Evolutionary conservation across 352 stramenopile species (phyloP).

Genomic region (Globisporangium camurandrum): DNA sequence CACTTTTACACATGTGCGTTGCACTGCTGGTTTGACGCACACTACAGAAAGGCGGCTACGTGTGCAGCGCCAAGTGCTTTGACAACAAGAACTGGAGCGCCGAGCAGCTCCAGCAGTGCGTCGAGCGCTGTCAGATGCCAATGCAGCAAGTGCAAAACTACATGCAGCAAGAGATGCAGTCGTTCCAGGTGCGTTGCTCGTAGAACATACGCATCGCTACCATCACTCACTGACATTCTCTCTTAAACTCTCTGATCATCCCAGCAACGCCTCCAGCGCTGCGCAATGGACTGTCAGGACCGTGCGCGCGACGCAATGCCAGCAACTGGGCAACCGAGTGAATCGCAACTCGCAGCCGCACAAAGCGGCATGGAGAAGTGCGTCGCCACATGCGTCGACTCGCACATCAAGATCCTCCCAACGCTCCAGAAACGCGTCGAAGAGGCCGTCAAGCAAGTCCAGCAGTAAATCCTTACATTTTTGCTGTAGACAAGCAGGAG

Average conservation of each 20-base stretch:
- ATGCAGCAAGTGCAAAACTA: constrained; percentile 82
- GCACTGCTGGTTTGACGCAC: too few species aligned
- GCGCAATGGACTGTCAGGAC: constrained; percentile 85
- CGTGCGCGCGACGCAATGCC: constrained; percentile 64
- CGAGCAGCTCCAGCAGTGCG: constrained; percentile 72
- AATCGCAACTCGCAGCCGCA: constrained; percentile 51
- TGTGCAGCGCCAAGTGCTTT: constrained; percentile 84
- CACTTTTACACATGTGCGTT: too few species aligned
- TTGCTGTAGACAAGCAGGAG: too few species aligned
- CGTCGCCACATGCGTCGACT: constrained; percentile 57
- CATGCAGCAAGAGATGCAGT: constrained; percentile 78
- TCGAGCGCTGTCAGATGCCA: constrained; percentile 81
- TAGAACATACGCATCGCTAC: background rate
- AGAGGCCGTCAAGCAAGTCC: constrained; percentile 62
- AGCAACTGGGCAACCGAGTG: constrained; percentile 45
- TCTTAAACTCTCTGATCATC: too few species aligned
- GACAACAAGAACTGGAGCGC: constrained; percentile 76
- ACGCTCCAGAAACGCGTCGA: constrained; percentile 66
- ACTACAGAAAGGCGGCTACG: constrained; percentile 71
- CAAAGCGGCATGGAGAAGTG: constrained; percentile 79
- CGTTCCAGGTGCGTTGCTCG: constrained; percentile 47
- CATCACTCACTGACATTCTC: background rate
- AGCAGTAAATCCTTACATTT: constrained; percentile 34
- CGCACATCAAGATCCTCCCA: constrained; percentile 70
- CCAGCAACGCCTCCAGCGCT: constrained; percentile 77